These are phyloP conservation scores for Trypanosoma boissoni DNA, from an alignment of 208 protist genomes.

Conservation along the genomic window DNA sequence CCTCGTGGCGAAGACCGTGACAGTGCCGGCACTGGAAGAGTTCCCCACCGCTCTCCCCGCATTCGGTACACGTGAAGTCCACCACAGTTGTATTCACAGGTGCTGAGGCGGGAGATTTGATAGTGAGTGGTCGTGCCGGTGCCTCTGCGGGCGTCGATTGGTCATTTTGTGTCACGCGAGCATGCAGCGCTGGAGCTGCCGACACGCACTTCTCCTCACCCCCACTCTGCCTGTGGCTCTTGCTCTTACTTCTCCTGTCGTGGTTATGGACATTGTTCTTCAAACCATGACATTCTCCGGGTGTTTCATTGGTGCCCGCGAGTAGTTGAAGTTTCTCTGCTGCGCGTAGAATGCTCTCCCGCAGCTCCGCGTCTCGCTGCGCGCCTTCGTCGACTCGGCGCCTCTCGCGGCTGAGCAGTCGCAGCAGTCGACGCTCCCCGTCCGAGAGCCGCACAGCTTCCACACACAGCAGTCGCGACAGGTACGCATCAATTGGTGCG, in stretches of 20 bases:
- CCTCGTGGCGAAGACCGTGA: slow-evolving; percentile 59
- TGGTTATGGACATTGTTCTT: too few relatives aligned
- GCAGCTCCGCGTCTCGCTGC: slow-evolving; percentile 27
- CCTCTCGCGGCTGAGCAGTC: slow-evolving; percentile 30
- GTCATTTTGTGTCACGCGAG: too few relatives aligned
- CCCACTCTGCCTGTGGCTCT: too few relatives aligned
- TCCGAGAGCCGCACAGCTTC: slow-evolving; percentile 7
- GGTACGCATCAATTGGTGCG: slow-evolving; percentile 19
- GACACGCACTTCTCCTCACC: too few relatives aligned
- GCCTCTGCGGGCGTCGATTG: too few relatives aligned
- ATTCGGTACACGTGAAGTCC: slow-evolving; percentile 26
- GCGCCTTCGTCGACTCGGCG: slow-evolving; percentile 26
- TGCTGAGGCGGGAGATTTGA: neutral
- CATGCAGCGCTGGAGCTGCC: too few relatives aligned
- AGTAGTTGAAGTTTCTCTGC: slow-evolving; percentile 23
- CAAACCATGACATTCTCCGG: too few relatives aligned
- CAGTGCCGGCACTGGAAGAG: slow-evolving; percentile 61
- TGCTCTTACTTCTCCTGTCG: too few relatives aligned
- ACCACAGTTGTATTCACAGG: neutral
- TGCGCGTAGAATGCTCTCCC: slow-evolving; percentile 17
- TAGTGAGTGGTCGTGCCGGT: too few relatives aligned
- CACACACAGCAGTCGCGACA: slow-evolving; percentile 9
- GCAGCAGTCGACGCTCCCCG: slow-evolving; percentile 21
- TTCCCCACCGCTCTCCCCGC: slow-evolving; percentile 42
- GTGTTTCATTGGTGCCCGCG: neutral